Evolutionary conservation across 495 filamentous ascomycete species (phyloP).

Genomic region (Xylaria intraflava): DNA sequence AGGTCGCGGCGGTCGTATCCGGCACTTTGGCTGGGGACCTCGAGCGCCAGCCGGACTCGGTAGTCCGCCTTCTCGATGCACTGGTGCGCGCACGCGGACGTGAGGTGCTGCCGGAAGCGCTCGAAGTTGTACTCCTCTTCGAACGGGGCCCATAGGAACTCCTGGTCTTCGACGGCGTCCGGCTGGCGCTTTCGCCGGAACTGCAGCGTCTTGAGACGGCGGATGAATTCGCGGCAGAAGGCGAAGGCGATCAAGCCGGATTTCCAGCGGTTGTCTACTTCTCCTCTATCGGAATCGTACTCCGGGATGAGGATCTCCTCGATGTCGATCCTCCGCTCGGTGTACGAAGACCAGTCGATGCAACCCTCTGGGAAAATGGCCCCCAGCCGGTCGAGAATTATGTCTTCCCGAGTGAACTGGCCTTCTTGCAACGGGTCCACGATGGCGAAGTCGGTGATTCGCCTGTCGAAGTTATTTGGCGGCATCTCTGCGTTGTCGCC

Average conservation of each 20-base stretch:
- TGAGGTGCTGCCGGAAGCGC: constrained; percentile 15
- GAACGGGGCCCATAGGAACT: constrained; percentile 16
- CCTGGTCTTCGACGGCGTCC: neutral
- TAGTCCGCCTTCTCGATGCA: constrained; percentile 18
- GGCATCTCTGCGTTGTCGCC: too few species aligned
- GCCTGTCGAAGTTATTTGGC: neutral
- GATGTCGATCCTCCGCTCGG: neutral
- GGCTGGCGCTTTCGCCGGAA: neutral
- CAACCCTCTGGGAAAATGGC: constrained; percentile 15
- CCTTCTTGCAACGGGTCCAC: constrained; percentile 10
- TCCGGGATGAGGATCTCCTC: neutral
- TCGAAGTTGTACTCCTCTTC: constrained; percentile 21
- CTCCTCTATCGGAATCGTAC: neutral
- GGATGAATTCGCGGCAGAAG: constrained; percentile 18
- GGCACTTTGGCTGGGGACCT: constrained; percentile 21
- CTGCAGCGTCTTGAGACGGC: constrained; percentile 16
- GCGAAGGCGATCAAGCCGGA: constrained; percentile 20
- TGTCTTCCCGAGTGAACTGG: neutral
- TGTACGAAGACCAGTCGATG: neutral
- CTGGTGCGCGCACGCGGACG: constrained; percentile 20
- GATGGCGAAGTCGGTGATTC: constrained; percentile 14
- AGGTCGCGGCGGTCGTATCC: constrained; percentile 7
- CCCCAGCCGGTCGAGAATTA: constrained; percentile 3
- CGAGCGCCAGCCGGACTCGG: constrained; percentile 20
- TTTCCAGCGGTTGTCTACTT: neutral